Conservation (phyloP, 2,329 filamentous ascomycete species). For the Aureobasidium uvarum region DNA sequence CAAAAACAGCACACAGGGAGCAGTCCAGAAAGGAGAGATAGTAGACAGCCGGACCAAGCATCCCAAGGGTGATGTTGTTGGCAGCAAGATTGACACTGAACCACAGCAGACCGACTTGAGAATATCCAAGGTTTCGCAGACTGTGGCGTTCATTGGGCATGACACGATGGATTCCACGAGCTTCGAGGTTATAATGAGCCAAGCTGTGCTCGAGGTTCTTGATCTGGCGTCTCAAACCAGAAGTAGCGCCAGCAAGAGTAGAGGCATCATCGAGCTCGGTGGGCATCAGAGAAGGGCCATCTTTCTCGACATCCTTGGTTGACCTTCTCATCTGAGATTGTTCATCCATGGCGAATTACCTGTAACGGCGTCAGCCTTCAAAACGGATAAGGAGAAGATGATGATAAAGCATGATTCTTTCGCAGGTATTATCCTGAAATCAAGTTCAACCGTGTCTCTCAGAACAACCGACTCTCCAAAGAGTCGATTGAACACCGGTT, state of each 20-base stretch:
- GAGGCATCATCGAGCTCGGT: conserved; percentile 11
- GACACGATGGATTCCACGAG: conserved; percentile 60
- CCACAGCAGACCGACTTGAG: conserved; percentile 59
- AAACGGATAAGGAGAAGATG: conserved; percentile 31
- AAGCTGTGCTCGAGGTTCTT: conserved; percentile 44
- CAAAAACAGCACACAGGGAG: conserved; percentile 57
- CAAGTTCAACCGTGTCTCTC: conserved; percentile 58
- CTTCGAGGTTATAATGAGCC: conserved; percentile 56
- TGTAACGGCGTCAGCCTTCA: conserved; percentile 27
- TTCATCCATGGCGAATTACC: conserved; percentile 31
- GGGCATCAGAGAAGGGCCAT: conserved; percentile 24
- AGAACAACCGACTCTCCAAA: conserved; percentile 36
- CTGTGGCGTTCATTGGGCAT: conserved; percentile 55
- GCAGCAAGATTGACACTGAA: conserved; percentile 62
- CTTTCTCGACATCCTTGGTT: conserved; percentile 31
- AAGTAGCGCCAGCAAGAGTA: conserved; percentile 12
- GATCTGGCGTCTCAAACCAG: conserved; percentile 24
- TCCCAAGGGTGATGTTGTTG: conserved; percentile 64
- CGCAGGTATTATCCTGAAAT: conserved; percentile 54
- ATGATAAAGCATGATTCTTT: conserved; percentile 50
- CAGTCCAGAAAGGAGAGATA: conserved; percentile 58
- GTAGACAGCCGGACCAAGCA: conserved; percentile 60
- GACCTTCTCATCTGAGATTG: conserved; percentile 24
- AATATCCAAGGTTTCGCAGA: conserved; percentile 37
- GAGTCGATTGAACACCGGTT: conserved; percentile 38